phyloP scores from a whole-genome alignment of 331 rosid species.

The Prunus yedoensis region DNA sequence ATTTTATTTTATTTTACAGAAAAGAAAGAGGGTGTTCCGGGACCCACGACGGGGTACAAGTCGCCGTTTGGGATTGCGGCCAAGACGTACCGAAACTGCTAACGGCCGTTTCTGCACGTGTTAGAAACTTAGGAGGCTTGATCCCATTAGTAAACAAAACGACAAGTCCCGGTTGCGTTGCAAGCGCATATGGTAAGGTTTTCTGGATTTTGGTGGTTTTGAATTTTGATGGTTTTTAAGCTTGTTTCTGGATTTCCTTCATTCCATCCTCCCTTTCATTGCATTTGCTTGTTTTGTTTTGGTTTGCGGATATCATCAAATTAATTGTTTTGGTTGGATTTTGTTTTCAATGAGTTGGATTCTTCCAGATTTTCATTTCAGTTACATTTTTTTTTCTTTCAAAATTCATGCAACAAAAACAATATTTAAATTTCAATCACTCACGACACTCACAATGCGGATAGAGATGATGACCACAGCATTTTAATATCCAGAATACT shows the following conservation, averaged over 20 bases:
- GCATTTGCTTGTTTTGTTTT: not conserved
- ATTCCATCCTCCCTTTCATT: constrained; percentile 1
- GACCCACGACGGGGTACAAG: constrained; percentile 9
- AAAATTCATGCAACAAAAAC: not conserved
- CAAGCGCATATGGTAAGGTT: not conserved
- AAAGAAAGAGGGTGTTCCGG: constrained; percentile 4
- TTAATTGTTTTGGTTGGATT: not conserved
- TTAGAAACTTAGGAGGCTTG: not conserved
- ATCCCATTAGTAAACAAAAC: not conserved
- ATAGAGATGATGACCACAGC: not conserved
- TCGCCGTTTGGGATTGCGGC: constrained; percentile 51
- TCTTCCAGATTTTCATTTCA: not conserved
- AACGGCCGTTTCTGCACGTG: constrained; percentile 45
- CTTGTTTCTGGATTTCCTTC: not conserved
- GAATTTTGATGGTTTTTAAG: not conserved
- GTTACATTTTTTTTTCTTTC: not conserved
- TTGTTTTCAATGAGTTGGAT: not conserved
- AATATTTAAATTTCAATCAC: not conserved
- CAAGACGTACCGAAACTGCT: constrained; percentile 26
- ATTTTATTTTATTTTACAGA: not conserved
- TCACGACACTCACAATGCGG: not conserved
- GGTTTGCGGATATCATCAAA: not conserved
- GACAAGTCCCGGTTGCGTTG: not conserved
- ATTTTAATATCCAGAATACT: not conserved
- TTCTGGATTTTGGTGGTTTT: not conserved